Conservation (phyloP, 305 asterid genomes). For the Fraxinus nigra region DNA sequence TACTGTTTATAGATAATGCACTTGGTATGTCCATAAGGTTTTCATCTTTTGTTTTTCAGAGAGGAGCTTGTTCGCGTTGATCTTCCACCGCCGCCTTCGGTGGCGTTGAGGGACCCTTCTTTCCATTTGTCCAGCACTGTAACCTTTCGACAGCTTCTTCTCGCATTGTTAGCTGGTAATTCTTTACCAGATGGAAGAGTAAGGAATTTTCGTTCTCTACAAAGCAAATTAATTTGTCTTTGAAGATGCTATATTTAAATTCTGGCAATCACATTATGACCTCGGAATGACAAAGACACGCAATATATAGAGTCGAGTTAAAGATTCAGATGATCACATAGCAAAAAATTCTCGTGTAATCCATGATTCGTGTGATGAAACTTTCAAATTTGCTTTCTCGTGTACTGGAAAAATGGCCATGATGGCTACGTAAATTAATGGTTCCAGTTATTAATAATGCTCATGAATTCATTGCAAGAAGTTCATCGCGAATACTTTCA, state of each 20-base stretch:
- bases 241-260: not conserved
- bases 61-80: conserved; percentile 93
- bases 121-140: conserved; percentile 97
- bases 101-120: conserved; percentile 78
- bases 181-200: not conserved
- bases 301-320: too few relatives aligned
- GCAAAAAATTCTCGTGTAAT: not conserved
- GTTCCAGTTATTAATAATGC: not conserved
- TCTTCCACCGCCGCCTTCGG: conserved; percentile 90
- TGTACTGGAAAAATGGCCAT: not conserved
- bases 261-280: too few relatives aligned
- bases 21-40: conserved; percentile 59
- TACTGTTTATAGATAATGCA: conserved; percentile 85
- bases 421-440: not conserved
- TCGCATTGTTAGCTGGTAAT: conserved; percentile 43
- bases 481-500: not conserved
- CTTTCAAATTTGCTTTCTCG: not conserved
- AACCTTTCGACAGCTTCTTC: conserved; percentile 54
- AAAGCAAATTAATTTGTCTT: not conserved
- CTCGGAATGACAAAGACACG: too few relatives aligned
- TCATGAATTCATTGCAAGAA: not conserved
- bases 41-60: conserved; percentile 66
- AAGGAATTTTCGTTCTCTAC: not conserved
- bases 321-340: not conserved
- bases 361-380: not conserved